A percentile compares a stretch with the other conserved stretches of the same genome.
These are phyloP conservation scores for Meyerozyma guilliermondii DNA, from an alignment of 1,139 yeast species.

Conservation along the genomic window DNA sequence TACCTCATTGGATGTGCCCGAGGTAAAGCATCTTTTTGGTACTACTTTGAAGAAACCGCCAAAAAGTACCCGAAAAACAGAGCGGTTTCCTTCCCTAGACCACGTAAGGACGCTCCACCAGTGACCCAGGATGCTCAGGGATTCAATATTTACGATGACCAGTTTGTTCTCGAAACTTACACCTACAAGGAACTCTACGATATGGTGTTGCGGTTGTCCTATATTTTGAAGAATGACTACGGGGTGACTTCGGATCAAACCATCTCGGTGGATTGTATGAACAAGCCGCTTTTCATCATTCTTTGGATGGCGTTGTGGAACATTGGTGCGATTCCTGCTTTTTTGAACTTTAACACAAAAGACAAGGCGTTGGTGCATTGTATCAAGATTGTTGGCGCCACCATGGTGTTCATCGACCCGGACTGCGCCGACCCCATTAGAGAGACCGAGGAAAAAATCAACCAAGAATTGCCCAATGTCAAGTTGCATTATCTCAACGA, in stretches of 20 bases:
- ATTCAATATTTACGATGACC: conserved; percentile 40
- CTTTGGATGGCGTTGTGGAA: conserved; percentile 89
- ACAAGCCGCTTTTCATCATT: conserved; percentile 75
- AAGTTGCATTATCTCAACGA: conserved; percentile 56
- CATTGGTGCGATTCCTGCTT: conserved; percentile 85
- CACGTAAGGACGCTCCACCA: conserved; percentile 31
- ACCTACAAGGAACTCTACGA: conserved; percentile 69
- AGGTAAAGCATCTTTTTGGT: conserved; percentile 62
- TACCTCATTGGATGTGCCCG: conserved; percentile 39
- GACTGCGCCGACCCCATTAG: conserved; percentile 55
- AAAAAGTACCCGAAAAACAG: conserved; percentile 42
- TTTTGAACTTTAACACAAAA: conserved; percentile 73
- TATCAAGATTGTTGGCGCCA: conserved; percentile 60
- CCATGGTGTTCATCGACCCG: conserved; percentile 70
- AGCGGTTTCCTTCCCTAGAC: conserved; percentile 64
- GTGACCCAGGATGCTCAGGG: conserved; percentile 27
- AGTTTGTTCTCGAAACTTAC: conserved; percentile 55
- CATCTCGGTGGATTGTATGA: conserved; percentile 76
- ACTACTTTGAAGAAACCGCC: conserved; percentile 52
- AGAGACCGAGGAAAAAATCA: conserved; percentile 48
- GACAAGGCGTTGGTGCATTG: conserved; percentile 80
- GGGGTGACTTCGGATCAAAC: conserved; percentile 63
- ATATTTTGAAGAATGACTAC: conserved; percentile 57
- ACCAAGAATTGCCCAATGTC: conserved; percentile 34
- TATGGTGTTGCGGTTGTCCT: conserved; percentile 59